These are phyloP conservation scores for Pseudocercospora cruenta DNA, from an alignment of 2,329 filamentous ascomycete species.

Conservation along the genomic window DNA sequence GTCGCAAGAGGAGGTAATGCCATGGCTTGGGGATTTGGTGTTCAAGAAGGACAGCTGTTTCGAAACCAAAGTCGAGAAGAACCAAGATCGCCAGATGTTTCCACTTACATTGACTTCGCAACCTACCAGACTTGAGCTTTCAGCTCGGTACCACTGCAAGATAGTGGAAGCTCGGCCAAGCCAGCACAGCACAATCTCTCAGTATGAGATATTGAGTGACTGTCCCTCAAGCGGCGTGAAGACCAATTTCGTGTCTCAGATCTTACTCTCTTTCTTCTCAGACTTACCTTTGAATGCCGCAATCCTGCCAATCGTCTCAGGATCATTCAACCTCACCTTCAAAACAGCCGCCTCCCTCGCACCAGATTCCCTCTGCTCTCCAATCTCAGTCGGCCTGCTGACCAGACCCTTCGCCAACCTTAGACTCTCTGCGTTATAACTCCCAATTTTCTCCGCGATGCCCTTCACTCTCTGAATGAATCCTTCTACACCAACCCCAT, in stretches of 20 bases:
- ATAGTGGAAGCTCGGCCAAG: neutral
- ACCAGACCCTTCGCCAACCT: constrained; percentile 1
- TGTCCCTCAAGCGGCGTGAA: no score
- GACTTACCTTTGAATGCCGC: neutral
- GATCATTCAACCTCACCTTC: constrained; percentile 15
- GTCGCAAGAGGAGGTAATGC: neutral
- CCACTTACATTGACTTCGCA: neutral
- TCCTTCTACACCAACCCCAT: neutral
- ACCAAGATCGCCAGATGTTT: neutral
- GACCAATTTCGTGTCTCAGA: neutral
- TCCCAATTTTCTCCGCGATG: constrained; percentile 6
- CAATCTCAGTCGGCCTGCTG: constrained; percentile 3
- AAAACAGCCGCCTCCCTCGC: constrained; percentile 9
- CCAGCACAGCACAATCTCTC: neutral
- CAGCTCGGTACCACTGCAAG: neutral
- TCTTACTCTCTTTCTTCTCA: constrained; percentile 1
- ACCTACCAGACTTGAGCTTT: neutral
- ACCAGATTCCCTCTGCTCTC: neutral
- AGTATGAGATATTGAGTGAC: no score
- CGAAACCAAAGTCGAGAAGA: neutral
- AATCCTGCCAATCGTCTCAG: constrained; percentile 11
- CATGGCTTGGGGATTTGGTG: neutral
- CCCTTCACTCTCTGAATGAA: constrained; percentile 8
- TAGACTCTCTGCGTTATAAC: constrained; percentile 1
- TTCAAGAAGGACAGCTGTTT: neutral